Evolutionary conservation across 1,284 basidiomycete genomes (phyloP), one percentile per base, ranked within the genome.

Genomic region (Puccinia horiana): DNA sequence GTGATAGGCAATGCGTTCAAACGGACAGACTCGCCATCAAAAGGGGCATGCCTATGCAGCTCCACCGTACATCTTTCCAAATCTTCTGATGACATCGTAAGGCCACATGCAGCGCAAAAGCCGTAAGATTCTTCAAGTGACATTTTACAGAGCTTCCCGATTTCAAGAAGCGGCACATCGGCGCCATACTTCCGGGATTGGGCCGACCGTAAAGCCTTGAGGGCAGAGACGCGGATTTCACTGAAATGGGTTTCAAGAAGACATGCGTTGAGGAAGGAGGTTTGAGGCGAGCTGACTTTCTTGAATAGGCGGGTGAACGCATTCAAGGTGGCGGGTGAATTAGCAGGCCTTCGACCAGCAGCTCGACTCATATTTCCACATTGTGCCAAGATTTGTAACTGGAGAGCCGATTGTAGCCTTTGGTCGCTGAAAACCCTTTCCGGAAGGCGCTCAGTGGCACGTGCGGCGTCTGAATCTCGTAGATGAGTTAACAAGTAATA

Each of bases 401-500:
- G 89, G 35, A 94, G 92, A 0, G 93, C 94, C 49, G 93, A 89
- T 86, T 93, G 91, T 84, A 96, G 92, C 23, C 93, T 90, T 0
- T 93, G 92, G 84, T 95, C 90, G 18, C 89, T 88, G 78, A 91
- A 90, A 84, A 98, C 91, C 61, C 90, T 86, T 0, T 89, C 87
- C 0, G 95, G 94, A n/a, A 97, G 91, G 77, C 92, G 90, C 84
- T 96, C 88, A 8, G 88, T 88, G 61, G 88, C 88, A 72, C 95
- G 88, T 88, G 92, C 79, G 89, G 93, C 88, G 91, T 94, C 88
- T 85, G 91, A 88, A 91, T 96, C 93, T 54, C 94, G 91, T 58
- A 97, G 92, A 85, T 97, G 94, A 56, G 94, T 92, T 52, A 98
- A 90, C 52, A 96, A 91, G 86, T 96, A 94, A 88, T 98, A 98